A percentile compares a stretch with the other conserved stretches of the same genome.
Evolutionary conservation across 2,329 filamentous ascomycete species (phyloP).

Genomic region (Hypoxylon sp.): DNA sequence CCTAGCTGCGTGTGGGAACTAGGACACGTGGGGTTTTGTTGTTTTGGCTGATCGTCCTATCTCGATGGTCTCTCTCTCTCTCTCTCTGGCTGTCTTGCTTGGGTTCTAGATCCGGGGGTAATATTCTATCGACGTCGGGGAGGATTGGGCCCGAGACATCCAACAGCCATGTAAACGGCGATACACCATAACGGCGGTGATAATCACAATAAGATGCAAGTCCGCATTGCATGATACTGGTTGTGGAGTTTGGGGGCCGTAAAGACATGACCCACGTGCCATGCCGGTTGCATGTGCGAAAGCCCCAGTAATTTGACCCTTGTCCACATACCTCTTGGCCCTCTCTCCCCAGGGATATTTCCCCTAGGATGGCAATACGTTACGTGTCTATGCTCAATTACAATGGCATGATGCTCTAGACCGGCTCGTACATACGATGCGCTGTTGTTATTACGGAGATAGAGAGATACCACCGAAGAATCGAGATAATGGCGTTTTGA

Average conservation of each 20-base stretch:
- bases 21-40: conserved; percentile 8
- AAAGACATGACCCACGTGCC: conserved; percentile 15
- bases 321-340: conserved; percentile 7
- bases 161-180: background rate
- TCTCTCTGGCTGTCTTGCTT: conserved; percentile 2
- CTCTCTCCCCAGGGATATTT: conserved; percentile 5
- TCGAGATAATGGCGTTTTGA: conserved; percentile 10
- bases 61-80: too few relatives aligned
- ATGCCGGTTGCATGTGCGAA: conserved; percentile 3
- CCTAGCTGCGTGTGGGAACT: conserved; percentile 10
- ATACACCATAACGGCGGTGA: background rate
- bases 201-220: background rate
- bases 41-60: background rate
- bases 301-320: conserved; percentile 15
- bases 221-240: background rate
- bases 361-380: background rate
- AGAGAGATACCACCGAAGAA: conserved; percentile 26
- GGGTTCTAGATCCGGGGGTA: conserved; percentile 25
- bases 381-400: conserved; percentile 12
- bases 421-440: conserved; percentile 10
- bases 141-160: conserved; percentile 12
- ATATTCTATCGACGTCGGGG: conserved; percentile 1
- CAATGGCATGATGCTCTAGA: conserved; percentile 13
- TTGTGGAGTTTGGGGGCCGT: background rate
- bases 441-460: conserved; percentile 21